These are phyloP conservation scores for Luffa acutangula DNA, from an alignment of 306 rosid genomes.

Conservation along the genomic window DNA sequence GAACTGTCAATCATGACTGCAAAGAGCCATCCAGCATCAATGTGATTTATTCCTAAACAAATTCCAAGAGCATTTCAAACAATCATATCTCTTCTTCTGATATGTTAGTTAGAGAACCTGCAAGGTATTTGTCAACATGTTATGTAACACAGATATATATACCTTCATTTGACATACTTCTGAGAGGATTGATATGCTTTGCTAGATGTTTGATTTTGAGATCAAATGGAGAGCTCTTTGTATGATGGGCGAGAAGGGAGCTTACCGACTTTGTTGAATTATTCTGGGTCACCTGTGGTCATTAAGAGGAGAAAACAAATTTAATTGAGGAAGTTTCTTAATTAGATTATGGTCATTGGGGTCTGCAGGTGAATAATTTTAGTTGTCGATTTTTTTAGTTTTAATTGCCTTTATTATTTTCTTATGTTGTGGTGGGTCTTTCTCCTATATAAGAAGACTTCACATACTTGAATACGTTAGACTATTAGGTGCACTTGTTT, in stretches of 20 bases:
- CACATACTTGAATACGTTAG: no score
- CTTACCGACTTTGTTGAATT: slow-evolving; percentile 91
- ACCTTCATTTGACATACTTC: slow-evolving; percentile 17
- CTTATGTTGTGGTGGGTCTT: background rate
- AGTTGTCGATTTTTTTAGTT: background rate
- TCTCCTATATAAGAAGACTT: background rate
- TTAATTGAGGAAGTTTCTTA: slow-evolving; percentile 97
- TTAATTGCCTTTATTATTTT: slow-evolving; percentile 11
- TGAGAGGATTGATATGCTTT: slow-evolving; percentile 20
- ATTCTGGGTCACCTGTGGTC: slow-evolving; percentile 99
- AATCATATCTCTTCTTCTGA: slow-evolving; percentile 36
- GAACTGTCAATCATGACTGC: slow-evolving; percentile 98
- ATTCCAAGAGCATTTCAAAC: slow-evolving; percentile 48
- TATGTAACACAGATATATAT: background rate
- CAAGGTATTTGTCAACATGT: slow-evolving; percentile 44
- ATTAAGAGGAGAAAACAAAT: slow-evolving; percentile 82
- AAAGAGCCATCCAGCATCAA: slow-evolving; percentile 97
- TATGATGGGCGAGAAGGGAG: slow-evolving; percentile 91
- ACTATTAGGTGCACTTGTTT: background rate
- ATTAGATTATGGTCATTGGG: slow-evolving; percentile 96
- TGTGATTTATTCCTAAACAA: slow-evolving; percentile 92
- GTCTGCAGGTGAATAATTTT: slow-evolving; percentile 73
- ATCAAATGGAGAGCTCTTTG: slow-evolving; percentile 87
- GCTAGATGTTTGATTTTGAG: slow-evolving; percentile 90
- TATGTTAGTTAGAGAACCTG: slow-evolving; percentile 60